Base-by-base conservation (phyloP, 352 stramenopile genomes). In the Paralagenidium karlingii region DNA sequence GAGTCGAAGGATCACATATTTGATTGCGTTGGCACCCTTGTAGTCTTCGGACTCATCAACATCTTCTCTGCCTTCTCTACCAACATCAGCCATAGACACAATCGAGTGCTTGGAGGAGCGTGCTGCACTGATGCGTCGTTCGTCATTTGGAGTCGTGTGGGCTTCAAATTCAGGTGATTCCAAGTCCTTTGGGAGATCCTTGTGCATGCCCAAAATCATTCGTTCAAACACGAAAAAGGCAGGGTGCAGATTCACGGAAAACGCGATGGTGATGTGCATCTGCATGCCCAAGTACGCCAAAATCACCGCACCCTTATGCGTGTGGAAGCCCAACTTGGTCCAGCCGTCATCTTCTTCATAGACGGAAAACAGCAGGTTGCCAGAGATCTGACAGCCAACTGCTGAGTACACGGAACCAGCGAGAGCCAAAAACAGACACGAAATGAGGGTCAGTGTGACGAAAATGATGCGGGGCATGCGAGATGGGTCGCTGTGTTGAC, bases 1-100 rank as follows among this genome's bases (percentile, higher is more conserved):
- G 11, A 66, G 46, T 21, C 66, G 63, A 36, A 80, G 48, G 10
- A 49, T 28, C 6, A 59, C 34, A 12, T 63, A 49, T 26, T 68
- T 39, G 30, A 36, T 36, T 22, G 30, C 22, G 30, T 36, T 36
- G 19, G 30, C 16, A 16, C 30, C 30, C 22, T 36, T 16, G 22
- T 36, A 36, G 7, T 36, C 30, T 36, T 22, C 19, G 19, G 30
- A 16, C 22, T 36, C 30, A 20, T 36, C 30, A 22, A 22, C 30
- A 7, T 36, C 16, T 7, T 36, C 30, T 0, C 55, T 24, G 3
- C 49, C 64, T 15, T 57, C 53, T 29, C 50, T 49, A n/a, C n/a
- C n/a, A 7, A 36, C 3, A 36, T 36, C 30, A 8, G 30, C 30
- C 3, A 36, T 36, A 7, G 30, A 36, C 16, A 36, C 22, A 20